Conservation (phyloP, 108 stramenopile species). For the Chaetoceros tenuissimus region DNA sequence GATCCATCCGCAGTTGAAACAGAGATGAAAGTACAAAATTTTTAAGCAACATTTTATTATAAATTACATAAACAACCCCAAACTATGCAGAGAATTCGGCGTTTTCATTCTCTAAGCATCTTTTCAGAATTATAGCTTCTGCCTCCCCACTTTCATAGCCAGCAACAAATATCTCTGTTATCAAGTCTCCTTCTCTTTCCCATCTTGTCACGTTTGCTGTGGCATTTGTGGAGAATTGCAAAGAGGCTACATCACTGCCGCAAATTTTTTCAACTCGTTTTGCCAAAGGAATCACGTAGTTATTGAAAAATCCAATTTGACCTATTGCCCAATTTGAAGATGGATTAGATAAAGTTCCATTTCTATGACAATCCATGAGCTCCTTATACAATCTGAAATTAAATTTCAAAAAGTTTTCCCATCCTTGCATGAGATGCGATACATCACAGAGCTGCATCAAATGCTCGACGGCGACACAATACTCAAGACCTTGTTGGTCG, state of each 20-base stretch:
- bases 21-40: no score
- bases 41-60: no score
- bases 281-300: conserved; percentile 28
- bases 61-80: no score
- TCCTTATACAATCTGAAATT: conserved; percentile 41
- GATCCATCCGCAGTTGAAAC: no score
- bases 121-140: not conserved
- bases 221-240: not conserved
- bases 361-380: conserved; percentile 12
- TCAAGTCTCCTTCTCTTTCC: not conserved
- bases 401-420: conserved; percentile 42
- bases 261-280: not conserved
- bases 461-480: conserved; percentile 26
- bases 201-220: not conserved
- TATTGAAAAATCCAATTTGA: conserved; percentile 27
- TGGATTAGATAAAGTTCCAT: conserved; percentile 20
- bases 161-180: not conserved
- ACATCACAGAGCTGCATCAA: conserved; percentile 34
- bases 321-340: conserved; percentile 23
- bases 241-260: not conserved
- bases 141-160: not conserved
- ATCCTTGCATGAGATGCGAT: conserved; percentile 36
- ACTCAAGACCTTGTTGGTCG: conserved; percentile 7
- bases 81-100: no score
- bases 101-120: not conserved